phyloP scores from a whole-genome alignment of 768 basidiomycete genomes.

The Suillus tomentosus region DNA sequence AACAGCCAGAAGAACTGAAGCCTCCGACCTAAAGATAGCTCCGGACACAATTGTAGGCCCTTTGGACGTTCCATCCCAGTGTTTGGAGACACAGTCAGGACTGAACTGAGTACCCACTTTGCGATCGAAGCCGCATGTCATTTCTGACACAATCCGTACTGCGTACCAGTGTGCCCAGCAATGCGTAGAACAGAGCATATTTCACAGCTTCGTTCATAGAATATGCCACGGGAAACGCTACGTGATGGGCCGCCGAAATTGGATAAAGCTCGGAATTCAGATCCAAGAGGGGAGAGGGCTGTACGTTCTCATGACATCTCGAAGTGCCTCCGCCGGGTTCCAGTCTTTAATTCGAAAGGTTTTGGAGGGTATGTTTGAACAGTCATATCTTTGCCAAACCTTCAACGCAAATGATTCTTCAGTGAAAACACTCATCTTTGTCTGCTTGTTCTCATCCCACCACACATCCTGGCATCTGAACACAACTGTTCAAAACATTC shows the following conservation, averaged over 20 bases:
- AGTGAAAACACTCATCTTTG: background rate
- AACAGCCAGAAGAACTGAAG: background rate
- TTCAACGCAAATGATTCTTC: background rate
- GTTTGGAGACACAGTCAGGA: background rate
- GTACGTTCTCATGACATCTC: background rate
- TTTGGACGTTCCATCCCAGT: background rate
- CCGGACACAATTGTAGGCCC: background rate
- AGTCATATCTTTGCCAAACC: background rate
- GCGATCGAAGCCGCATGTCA: conserved; percentile 56
- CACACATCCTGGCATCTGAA: no score
- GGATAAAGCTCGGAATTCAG: background rate
- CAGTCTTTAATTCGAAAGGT: background rate
- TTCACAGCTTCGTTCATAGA: background rate
- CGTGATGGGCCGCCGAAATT: background rate
- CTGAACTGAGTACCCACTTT: conserved; percentile 42
- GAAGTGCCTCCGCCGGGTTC: background rate
- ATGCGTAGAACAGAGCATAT: background rate
- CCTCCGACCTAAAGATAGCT: background rate
- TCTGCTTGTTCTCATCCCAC: background rate
- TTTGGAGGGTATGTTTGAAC: background rate
- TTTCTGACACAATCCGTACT: conserved; percentile 57
- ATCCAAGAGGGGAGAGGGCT: background rate
- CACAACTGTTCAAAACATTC: no score
- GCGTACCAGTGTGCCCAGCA: conserved; percentile 28
- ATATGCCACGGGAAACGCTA: background rate